Evolutionary conservation across 768 basidiomycete species (phyloP).

Genomic region (Dacryopinax spathularia): DNA sequence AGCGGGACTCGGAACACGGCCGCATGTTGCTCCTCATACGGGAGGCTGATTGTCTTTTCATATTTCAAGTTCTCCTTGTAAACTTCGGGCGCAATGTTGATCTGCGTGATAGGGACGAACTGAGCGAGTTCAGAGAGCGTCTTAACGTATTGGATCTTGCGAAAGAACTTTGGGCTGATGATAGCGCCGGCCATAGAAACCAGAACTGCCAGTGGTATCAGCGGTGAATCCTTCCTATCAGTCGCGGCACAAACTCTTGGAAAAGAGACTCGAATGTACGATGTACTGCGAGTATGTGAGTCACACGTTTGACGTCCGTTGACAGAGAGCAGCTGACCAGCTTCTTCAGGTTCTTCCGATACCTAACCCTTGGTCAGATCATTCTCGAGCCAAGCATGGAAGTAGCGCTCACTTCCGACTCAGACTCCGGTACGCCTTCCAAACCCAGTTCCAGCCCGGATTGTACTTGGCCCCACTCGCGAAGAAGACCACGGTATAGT

Average conservation of each 20-base stretch:
- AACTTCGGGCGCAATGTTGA: slow-evolving; percentile 68
- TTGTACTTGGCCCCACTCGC: slow-evolving; percentile 62
- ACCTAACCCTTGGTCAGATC: slow-evolving; percentile 21
- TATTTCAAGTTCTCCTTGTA: slow-evolving; percentile 75
- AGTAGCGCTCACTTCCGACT: slow-evolving; percentile 37
- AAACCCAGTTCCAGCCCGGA: slow-evolving; percentile 81
- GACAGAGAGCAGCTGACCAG: slow-evolving; percentile 36
- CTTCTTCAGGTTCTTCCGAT: slow-evolving; percentile 76
- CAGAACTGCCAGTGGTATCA: too few relatives aligned
- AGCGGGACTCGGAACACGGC: slow-evolving; percentile 67
- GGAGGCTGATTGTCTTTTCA: slow-evolving; percentile 55
- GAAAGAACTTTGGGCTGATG: slow-evolving; percentile 84
- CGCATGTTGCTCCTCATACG: slow-evolving; percentile 36
- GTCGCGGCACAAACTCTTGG: slow-evolving; percentile 70
- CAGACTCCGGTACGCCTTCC: slow-evolving; percentile 74
- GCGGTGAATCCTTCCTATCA: too few relatives aligned
- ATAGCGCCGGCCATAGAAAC: slow-evolving; percentile 79
- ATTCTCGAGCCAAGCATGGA: neutral
- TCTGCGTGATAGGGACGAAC: slow-evolving; percentile 71
- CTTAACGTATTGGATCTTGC: slow-evolving; percentile 61
- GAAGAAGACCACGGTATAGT: slow-evolving; percentile 79
- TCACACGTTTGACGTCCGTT: too few relatives aligned
- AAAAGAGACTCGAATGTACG: slow-evolving; percentile 76
- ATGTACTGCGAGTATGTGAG: slow-evolving; percentile 43
- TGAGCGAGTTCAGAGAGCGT: slow-evolving; percentile 66